A percentile compares a stretch with the other conserved stretches of the same genome.
phyloP scores from a whole-genome alignment of 106 monocot genomes.

The Posidonia australis region DNA sequence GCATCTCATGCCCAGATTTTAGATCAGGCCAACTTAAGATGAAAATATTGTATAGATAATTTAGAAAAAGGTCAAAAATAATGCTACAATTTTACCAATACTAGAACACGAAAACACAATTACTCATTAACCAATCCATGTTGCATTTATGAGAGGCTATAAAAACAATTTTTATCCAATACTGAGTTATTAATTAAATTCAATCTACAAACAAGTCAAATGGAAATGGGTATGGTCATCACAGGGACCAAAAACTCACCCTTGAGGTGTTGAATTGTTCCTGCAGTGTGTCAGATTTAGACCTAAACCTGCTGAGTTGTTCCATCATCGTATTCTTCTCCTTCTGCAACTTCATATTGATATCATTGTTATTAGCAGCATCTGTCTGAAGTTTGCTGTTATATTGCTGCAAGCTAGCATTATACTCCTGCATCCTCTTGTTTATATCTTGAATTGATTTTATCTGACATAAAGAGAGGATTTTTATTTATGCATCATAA shows the following conservation, averaged over 20 bases:
- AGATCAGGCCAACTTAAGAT: no score
- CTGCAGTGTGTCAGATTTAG: slow-evolving; percentile 39
- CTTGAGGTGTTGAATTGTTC: slow-evolving; percentile 54
- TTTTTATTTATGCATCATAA: background rate
- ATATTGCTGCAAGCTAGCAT: slow-evolving; percentile 81
- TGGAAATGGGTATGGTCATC: no score
- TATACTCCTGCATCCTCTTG: slow-evolving; percentile 76
- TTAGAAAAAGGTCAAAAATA: no score
- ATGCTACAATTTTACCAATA: no score
- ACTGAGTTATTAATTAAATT: no score
- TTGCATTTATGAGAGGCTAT: no score
- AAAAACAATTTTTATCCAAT: no score
- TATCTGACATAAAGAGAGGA: slow-evolving; percentile 28
- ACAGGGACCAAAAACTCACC: slow-evolving; percentile 26
- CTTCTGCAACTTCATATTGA: slow-evolving; percentile 44
- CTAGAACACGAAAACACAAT: no score
- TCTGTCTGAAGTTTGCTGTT: slow-evolving; percentile 83
- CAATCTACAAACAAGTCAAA: no score
- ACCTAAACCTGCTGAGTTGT: slow-evolving; percentile 38
- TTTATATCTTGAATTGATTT: slow-evolving; percentile 65
- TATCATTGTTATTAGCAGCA: slow-evolving; percentile 31
- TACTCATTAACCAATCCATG: no score
- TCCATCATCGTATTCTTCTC: slow-evolving; percentile 83
- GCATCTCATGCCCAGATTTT: no score
- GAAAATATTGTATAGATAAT: no score